Base-by-base conservation (phyloP, 129 eudicot species). In the Pittosporum tobira region DNA sequence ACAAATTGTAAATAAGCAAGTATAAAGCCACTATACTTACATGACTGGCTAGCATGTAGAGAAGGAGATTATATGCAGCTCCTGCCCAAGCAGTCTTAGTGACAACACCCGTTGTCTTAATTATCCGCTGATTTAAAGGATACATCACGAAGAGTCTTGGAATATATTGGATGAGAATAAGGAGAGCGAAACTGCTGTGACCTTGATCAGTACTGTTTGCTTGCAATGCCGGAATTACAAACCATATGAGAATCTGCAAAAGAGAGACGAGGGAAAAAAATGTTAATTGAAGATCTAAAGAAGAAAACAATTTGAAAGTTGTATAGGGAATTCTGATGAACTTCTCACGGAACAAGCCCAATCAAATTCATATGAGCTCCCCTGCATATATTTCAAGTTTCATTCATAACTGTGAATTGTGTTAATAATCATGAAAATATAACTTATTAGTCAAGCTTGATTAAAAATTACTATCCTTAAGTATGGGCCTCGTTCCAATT, bases 61-160 rank as follows among this genome's bases (percentile, higher is more conserved):
- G 91, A 22, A 91, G 85, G 22, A 91, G 87, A 77, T 83, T 91
- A 73, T 91, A 91, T 11, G 87, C 99, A 30, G 96, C 94, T 52
- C 99, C 99, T 6, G 96, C 94, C 99, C 96, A 91, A n/a, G 99
- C 90, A 57, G 94, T 91, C 66, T 83, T 91, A 20, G 95, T 90
- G 14, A 91, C 86, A 27, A 83, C 82, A 15, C 96, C 96, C 10
- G 96, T 91, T 1, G 94, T 75, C 61, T 87, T 91, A 51, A 83
- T 81, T 3, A 91, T 91, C 62, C 81, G 48, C 62, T 79, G 79
- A 63, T 91, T 87, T 28, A 91, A 66, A n/a, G 99, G 99, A 48
- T 87, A 81, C 57, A 87, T 83, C 48, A 91, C 83, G 48, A 83
- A 91, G 58, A 87, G 64, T 62, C 96, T 57, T 0, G 96, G 96